These are phyloP conservation scores for Chionographis japonica DNA, from an alignment of 106 monocot genomes.

Conservation along the genomic window DNA sequence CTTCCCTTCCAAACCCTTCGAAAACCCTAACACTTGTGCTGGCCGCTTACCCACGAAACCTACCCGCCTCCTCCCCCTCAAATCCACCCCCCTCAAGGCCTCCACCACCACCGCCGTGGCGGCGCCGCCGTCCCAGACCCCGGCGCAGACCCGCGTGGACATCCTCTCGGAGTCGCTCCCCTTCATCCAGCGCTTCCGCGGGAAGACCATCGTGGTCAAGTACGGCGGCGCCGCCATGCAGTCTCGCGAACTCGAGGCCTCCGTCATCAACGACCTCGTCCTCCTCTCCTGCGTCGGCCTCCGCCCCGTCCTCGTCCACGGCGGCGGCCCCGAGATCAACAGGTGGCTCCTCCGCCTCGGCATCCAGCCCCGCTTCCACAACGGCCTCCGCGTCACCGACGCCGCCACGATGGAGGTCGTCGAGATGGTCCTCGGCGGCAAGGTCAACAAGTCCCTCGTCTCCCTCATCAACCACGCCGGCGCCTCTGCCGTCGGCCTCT, in stretches of 20 bases:
- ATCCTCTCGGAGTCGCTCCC: constrained; percentile 90
- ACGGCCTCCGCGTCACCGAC: constrained; percentile 94
- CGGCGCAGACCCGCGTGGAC: constrained; percentile 65
- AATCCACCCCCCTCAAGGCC: constrained; percentile 3
- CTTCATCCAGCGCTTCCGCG: constrained; percentile 85
- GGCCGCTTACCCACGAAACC: neutral
- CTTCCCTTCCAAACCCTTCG: constrained; percentile 7
- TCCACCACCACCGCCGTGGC: neutral
- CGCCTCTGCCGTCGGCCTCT: constrained; percentile 81
- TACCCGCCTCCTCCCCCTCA: neutral
- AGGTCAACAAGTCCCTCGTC: constrained; percentile 88
- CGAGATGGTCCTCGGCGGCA: constrained; percentile 93
- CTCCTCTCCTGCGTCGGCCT: constrained; percentile 88
- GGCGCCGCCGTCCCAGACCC: neutral
- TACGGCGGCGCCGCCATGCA: constrained; percentile 96
- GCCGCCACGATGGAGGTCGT: constrained; percentile 92
- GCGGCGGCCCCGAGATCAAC: constrained; percentile 94
- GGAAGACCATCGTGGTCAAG: constrained; percentile 94
- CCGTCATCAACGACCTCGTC: constrained; percentile 80
- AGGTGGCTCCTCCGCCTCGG: constrained; percentile 59
- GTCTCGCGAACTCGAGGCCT: constrained; percentile 49
- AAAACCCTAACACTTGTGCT: constrained; percentile 15
- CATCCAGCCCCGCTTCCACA: constrained; percentile 60
- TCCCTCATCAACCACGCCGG: constrained; percentile 75
- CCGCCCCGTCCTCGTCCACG: constrained; percentile 83